These are phyloP conservation scores for Lecanicillium sp. DNA, from an alignment of 2,329 filamentous ascomycete species.

Conservation along the genomic window DNA sequence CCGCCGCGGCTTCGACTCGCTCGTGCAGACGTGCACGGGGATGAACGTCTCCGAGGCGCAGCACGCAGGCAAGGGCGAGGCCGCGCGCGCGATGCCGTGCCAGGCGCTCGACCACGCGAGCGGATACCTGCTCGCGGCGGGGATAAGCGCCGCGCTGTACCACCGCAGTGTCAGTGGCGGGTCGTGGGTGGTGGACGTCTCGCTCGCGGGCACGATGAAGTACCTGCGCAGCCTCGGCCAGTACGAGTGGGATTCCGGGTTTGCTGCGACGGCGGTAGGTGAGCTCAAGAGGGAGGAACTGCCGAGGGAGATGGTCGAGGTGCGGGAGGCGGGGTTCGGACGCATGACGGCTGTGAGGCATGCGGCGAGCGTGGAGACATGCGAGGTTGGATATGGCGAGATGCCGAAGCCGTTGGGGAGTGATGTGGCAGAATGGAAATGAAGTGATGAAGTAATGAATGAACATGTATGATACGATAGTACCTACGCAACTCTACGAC, in stretches of 20 bases:
- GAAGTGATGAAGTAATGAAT: too few relatives aligned
- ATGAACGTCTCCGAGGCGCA: slow-evolving; percentile 49
- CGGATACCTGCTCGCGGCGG: slow-evolving; percentile 47
- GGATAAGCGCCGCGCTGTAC: slow-evolving; percentile 43
- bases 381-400: slow-evolving; percentile 37
- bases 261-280: slow-evolving; percentile 19
- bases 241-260: slow-evolving; percentile 34
- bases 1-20: slow-evolving; percentile 46
- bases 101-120: slow-evolving; percentile 50
- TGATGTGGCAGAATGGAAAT: slow-evolving; percentile 34
- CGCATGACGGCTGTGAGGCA: slow-evolving; percentile 38
- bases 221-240: slow-evolving; percentile 49
- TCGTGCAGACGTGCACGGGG: slow-evolving; percentile 43
- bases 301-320: slow-evolving; percentile 31
- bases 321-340: slow-evolving; percentile 36
- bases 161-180: slow-evolving; percentile 31
- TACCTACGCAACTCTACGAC: too few relatives aligned
- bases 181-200: slow-evolving; percentile 45
- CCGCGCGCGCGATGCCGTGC: slow-evolving; percentile 37
- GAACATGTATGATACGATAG: slow-evolving; percentile 3
- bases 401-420: slow-evolving; percentile 43
- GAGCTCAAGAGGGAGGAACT: slow-evolving; percentile 15
- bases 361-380: slow-evolving; percentile 36
- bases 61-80: slow-evolving; percentile 28
- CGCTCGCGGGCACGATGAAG: slow-evolving; percentile 46